These are phyloP conservation scores for Botrytis paeoniae DNA, from an alignment of 2,329 filamentous ascomycete species.

Conservation along the genomic window DNA sequence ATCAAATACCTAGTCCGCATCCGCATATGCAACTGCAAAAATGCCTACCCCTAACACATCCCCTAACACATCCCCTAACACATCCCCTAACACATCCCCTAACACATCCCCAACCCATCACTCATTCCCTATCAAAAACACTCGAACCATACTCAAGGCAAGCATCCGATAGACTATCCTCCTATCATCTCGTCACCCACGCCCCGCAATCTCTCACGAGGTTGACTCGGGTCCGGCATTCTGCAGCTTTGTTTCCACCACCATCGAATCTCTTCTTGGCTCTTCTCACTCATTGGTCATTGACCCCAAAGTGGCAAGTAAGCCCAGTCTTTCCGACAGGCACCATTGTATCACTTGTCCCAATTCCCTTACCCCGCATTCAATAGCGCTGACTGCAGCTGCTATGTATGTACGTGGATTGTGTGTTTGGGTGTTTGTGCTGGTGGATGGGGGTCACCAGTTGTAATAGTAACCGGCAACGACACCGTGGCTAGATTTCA, in stretches of 20 bases:
- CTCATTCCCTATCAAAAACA: no score
- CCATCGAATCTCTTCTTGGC: not conserved
- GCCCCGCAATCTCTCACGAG: not conserved
- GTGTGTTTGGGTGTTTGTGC: not conserved
- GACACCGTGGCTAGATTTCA: not conserved
- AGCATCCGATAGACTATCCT: not conserved
- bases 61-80: not conserved
- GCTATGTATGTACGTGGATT: not conserved
- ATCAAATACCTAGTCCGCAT: not conserved
- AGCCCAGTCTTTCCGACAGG: not conserved
- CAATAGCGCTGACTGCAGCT: not conserved
- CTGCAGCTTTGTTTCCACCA: not conserved
- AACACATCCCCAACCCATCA: not conserved
- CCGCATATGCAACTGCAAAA: not conserved
- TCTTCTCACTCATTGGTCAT: not conserved
- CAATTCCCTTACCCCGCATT: conserved; percentile 3
- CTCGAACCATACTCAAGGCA: not conserved
- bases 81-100: not conserved
- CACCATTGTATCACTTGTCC: not conserved
- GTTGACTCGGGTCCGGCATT: conserved; percentile 4
- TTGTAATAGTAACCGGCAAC: not conserved
- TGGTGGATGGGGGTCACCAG: not conserved
- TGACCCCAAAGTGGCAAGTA: not conserved
- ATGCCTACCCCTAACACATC: not conserved
- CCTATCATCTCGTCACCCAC: not conserved